phyloP scores from a whole-genome alignment of 2,329 filamentous ascomycete genomes.

The Podosphaera fusca region DNA sequence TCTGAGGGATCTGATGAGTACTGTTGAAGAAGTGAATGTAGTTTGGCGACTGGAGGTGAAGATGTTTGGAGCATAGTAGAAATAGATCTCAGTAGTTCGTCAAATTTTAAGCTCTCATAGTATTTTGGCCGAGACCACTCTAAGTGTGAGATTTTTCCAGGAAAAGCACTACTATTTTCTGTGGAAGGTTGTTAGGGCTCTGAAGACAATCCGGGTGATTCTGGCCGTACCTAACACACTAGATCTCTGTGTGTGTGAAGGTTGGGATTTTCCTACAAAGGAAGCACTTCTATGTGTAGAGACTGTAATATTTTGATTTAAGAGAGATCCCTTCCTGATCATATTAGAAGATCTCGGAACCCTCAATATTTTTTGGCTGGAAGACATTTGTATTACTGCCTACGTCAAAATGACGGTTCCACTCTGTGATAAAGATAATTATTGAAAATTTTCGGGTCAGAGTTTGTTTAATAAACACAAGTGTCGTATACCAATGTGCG shows the following conservation, averaged over 20 bases:
- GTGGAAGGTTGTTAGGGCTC: neutral
- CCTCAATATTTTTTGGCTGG: no score
- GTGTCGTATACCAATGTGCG: no score
- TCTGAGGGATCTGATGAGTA: slow-evolving; percentile 47
- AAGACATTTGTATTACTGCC: no score
- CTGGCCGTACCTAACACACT: neutral
- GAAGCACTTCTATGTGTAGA: neutral
- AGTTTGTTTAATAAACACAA: no score
- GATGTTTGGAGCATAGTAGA: neutral
- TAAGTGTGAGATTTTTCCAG: neutral
- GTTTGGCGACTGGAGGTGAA: slow-evolving; percentile 17
- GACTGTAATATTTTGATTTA: neutral
- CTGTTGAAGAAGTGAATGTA: slow-evolving; percentile 48
- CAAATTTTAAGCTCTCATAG: neutral
- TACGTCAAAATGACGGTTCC: no score
- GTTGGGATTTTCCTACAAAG: neutral
- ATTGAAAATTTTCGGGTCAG: no score
- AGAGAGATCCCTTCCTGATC: no score
- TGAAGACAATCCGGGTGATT: neutral
- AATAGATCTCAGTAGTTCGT: neutral
- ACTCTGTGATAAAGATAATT: no score
- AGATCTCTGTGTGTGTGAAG: neutral
- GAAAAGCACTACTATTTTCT: neutral
- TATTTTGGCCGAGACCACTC: neutral
- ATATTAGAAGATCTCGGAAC: no score